Evolutionary conservation across 345 rosid genomes (phyloP).

Genomic region (Brassica nigra): DNA sequence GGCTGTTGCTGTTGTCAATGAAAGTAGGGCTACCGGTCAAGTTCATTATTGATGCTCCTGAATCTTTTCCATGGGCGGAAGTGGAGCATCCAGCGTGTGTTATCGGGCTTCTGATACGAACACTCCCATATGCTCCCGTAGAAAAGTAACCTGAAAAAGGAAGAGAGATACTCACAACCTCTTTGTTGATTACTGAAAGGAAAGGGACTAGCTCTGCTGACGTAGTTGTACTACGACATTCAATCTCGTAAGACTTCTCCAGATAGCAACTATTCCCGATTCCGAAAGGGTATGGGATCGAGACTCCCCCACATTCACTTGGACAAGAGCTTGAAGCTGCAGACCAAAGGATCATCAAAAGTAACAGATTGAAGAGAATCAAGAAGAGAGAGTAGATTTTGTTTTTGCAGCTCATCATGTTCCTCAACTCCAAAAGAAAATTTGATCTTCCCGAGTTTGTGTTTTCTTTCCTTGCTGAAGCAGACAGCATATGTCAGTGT

Average conservation of each 20-base stretch:
- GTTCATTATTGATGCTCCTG: background rate
- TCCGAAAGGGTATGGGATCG: constrained; percentile 52
- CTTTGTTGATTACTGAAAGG: background rate
- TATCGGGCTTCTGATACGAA: background rate
- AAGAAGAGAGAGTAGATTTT: background rate
- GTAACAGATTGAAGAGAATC: background rate
- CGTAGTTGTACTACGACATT: constrained; percentile 22
- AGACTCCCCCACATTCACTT: constrained; percentile 40
- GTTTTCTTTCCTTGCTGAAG: background rate
- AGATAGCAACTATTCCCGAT: constrained; percentile 26
- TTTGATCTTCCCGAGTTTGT: background rate
- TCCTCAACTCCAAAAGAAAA: background rate
- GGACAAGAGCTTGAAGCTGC: constrained; percentile 22
- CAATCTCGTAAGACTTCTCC: constrained; percentile 2
- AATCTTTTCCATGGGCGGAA: background rate
- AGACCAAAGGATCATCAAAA: constrained; percentile 9
- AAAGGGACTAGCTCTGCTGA: constrained; percentile 22
- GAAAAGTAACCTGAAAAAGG: too few relatives aligned
- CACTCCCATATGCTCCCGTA: background rate
- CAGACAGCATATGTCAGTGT: background rate
- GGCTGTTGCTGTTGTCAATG: constrained; percentile 2
- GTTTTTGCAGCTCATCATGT: constrained; percentile 20
- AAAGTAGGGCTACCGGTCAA: constrained; percentile 25
- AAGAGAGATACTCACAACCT: constrained; percentile 31
- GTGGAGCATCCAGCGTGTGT: constrained; percentile 1